Conservation (phyloP, 805 yeast species). For the Teunomyces barrocoloradensis region DNA sequence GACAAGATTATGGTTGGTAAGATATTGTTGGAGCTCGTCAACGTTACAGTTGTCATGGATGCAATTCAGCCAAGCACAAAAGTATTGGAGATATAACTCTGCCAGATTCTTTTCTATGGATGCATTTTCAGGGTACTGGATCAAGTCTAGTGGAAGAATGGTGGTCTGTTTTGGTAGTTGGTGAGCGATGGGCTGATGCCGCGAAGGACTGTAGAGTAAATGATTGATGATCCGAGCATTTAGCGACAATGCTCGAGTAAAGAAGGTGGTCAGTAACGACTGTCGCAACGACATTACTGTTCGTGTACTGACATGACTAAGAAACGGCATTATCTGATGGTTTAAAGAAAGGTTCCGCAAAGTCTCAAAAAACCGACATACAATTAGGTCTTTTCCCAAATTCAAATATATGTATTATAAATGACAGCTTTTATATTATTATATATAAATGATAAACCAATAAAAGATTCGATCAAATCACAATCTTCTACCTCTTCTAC, state of each 20-base stretch:
- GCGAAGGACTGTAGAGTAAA: slow-evolving; percentile 1
- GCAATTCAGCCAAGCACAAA: slow-evolving; percentile 1
- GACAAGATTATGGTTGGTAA: background rate
- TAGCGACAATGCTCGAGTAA: background rate
- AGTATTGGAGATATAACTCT: slow-evolving; percentile 1
- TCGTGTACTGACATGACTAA: background rate
- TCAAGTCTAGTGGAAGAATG: slow-evolving; percentile 1
- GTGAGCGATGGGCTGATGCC: slow-evolving; percentile 1
- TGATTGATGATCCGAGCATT: slow-evolving; percentile 1
- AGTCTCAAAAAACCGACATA: no score
- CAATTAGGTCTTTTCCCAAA: no score
- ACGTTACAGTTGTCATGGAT: background rate
- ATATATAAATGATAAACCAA: slow-evolving; percentile 4
- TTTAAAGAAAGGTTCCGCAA: background rate
- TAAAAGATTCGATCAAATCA: slow-evolving; percentile 32
- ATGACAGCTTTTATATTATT: slow-evolving; percentile 3
- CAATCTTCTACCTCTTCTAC: slow-evolving; percentile 99
- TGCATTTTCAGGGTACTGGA: background rate
- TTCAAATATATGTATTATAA: slow-evolving; percentile 2
- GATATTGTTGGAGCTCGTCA: background rate
- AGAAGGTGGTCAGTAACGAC: background rate
- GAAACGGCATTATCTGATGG: background rate
- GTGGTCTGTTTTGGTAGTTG: background rate
- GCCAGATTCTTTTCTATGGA: background rate
- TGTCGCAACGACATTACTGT: background rate